These are phyloP conservation scores for Lachnellula subtilissima DNA, from an alignment of 2,329 filamentous ascomycete genomes.

Conservation along the genomic window DNA sequence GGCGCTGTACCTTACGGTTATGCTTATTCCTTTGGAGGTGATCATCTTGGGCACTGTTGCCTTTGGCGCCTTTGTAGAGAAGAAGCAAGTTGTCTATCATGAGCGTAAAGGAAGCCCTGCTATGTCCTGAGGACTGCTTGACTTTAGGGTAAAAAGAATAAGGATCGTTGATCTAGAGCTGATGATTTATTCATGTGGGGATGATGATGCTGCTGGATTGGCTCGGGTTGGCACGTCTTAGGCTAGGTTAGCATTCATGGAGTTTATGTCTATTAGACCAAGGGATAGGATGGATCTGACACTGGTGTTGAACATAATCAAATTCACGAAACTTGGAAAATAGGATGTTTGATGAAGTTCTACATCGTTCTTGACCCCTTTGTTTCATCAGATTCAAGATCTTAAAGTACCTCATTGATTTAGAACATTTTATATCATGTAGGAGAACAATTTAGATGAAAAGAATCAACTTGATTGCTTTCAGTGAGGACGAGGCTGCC, in stretches of 20 bases:
- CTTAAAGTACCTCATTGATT: too few relatives aligned
- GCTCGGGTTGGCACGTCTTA: neutral
- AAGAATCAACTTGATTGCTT: neutral
- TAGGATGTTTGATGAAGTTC: too few relatives aligned
- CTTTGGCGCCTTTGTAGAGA: conserved; percentile 42
- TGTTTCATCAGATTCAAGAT: too few relatives aligned
- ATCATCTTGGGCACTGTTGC: conserved; percentile 43
- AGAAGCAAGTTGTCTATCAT: conserved; percentile 30
- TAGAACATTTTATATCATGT: too few relatives aligned
- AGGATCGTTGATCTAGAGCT: neutral
- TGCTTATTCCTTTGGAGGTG: conserved; percentile 54
- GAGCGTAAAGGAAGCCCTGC: conserved; percentile 30
- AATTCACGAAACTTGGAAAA: neutral
- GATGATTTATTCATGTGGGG: neutral
- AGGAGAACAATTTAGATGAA: too few relatives aligned
- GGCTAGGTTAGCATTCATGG: neutral
- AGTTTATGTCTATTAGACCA: neutral
- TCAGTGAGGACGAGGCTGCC: neutral
- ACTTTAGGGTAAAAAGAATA: neutral
- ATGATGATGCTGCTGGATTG: neutral
- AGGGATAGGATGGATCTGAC: neutral
- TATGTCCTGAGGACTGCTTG: conserved; percentile 21
- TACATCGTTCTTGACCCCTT: too few relatives aligned
- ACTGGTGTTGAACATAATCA: neutral
- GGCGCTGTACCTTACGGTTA: conserved; percentile 48